A percentile compares a stretch with the other conserved stretches of the same genome.
phyloP scores from a whole-genome alignment of 2,329 filamentous ascomycete species.

The Aspergillus luchuensis region DNA sequence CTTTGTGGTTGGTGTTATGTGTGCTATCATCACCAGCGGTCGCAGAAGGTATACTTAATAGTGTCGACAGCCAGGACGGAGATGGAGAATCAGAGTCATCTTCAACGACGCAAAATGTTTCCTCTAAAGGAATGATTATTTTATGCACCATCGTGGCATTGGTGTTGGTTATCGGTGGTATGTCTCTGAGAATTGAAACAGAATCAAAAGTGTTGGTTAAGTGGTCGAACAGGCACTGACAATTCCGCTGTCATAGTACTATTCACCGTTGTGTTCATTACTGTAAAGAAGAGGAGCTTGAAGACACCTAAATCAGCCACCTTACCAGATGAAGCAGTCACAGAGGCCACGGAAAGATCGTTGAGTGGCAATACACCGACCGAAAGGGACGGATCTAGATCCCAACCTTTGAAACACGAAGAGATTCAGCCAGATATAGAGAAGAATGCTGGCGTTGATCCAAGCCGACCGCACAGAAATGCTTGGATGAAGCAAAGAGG shows the following conservation, averaged over 20 bases:
- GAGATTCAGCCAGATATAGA: conserved; percentile 12
- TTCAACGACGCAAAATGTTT: conserved; percentile 13
- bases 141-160: conserved; percentile 24
- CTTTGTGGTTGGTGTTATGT: conserved; percentile 4
- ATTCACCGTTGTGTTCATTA: conserved; percentile 22
- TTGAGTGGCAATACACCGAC: neutral
- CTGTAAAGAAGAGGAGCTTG: conserved; percentile 24
- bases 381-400: neutral
- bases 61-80: conserved; percentile 17
- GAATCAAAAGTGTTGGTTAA: too few relatives aligned
- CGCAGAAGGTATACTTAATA: conserved; percentile 18
- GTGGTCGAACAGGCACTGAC: conserved; percentile 1
- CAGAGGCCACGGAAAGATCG: conserved; percentile 19
- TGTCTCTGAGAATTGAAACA: neutral
- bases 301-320: conserved; percentile 21
- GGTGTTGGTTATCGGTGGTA: conserved; percentile 24
- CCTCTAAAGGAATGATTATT: conserved; percentile 23
- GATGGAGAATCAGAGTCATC: conserved; percentile 16
- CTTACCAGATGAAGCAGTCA: conserved; percentile 17
- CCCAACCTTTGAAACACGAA: neutral
- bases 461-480: neutral
- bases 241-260: conserved; percentile 10
- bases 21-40: conserved; percentile 12
- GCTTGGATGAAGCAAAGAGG: conserved; percentile 3
- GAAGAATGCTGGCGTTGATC: conserved; percentile 13